Conservation (phyloP, 2,329 filamentous ascomycete genomes). For the Exophiala xenobiotica region DNA sequence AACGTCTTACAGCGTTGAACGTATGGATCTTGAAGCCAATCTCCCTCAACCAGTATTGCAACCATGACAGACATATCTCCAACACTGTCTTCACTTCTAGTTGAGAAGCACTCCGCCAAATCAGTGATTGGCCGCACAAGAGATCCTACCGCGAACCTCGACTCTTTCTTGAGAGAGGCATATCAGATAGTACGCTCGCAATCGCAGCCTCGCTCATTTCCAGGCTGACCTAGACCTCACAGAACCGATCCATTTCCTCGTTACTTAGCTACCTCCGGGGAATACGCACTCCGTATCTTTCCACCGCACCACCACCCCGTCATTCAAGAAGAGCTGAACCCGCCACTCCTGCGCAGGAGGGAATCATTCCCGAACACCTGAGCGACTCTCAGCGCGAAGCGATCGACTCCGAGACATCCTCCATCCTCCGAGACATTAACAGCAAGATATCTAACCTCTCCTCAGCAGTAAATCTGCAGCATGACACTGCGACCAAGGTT, state of each 20-base stretch:
- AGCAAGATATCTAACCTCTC: slow-evolving; percentile 75
- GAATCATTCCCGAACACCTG: slow-evolving; percentile 53
- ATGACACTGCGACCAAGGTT: slow-evolving; percentile 69
- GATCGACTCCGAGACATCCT: slow-evolving; percentile 83
- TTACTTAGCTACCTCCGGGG: slow-evolving; percentile 76
- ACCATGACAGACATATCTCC: slow-evolving; percentile 23
- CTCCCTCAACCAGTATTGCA: background rate
- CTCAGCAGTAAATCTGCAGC: slow-evolving; percentile 77
- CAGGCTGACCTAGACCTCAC: slow-evolving; percentile 32
- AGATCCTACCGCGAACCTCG: slow-evolving; percentile 50
- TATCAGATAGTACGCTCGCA: slow-evolving; percentile 73
- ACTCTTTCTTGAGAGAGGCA: slow-evolving; percentile 90
- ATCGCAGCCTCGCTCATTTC: slow-evolving; percentile 15
- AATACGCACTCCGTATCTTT: slow-evolving; percentile 88
- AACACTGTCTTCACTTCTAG: slow-evolving; percentile 24
- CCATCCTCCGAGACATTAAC: slow-evolving; percentile 81
- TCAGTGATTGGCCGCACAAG: slow-evolving; percentile 2
- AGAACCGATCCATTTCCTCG: slow-evolving; percentile 83
- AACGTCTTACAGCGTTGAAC: too few species aligned
- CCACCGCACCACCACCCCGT: slow-evolving; percentile 59
- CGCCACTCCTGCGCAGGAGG: slow-evolving; percentile 31
- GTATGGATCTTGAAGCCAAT: background rate
- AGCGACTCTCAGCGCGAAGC: slow-evolving; percentile 81
- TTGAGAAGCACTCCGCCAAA: slow-evolving; percentile 24
- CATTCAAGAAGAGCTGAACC: slow-evolving; percentile 34